Evolutionary conservation across 768 basidiomycete genomes (phyloP).

Genomic region (Paxillus rubicundulus): DNA sequence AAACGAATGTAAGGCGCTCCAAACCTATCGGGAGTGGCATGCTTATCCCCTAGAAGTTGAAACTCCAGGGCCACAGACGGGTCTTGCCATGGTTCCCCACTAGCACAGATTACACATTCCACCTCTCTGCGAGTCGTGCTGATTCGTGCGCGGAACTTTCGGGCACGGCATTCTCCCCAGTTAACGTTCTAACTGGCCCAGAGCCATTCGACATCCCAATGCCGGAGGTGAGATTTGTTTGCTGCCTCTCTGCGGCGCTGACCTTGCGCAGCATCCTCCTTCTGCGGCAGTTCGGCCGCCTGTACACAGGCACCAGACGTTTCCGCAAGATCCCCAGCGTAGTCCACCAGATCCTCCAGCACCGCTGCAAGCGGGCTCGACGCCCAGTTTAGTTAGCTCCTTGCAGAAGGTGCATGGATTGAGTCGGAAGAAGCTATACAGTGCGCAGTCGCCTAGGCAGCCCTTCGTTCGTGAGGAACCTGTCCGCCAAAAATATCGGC

Average conservation of each 20-base stretch:
- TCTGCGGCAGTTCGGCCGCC: slow-evolving; percentile 13
- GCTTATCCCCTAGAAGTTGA: slow-evolving; percentile 17
- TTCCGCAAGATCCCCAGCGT: slow-evolving; percentile 27
- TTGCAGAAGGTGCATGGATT: slow-evolving; percentile 67
- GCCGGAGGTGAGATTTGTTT: slow-evolving; percentile 7
- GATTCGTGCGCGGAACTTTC: slow-evolving; percentile 13
- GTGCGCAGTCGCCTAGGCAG: slow-evolving; percentile 44
- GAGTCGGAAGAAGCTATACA: slow-evolving; percentile 68
- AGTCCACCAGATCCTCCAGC: slow-evolving; percentile 13
- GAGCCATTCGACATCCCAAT: slow-evolving; percentile 8
- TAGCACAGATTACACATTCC: slow-evolving; percentile 38
- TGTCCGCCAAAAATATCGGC: slow-evolving; percentile 35
- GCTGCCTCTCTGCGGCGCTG: slow-evolving; percentile 3
- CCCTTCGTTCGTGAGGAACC: slow-evolving; percentile 58
- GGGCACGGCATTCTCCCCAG: not conserved
- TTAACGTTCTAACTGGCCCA: slow-evolving; percentile 4
- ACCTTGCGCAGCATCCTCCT: slow-evolving; percentile 5
- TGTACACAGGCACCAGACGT: slow-evolving; percentile 29
- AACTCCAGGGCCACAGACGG: slow-evolving; percentile 21
- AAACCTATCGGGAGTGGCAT: not conserved
- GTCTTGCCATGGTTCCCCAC: slow-evolving; percentile 41
- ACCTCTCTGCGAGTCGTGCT: slow-evolving; percentile 41
- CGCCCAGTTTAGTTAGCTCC: slow-evolving; percentile 56
- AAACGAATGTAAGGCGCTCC: slow-evolving; percentile 38
- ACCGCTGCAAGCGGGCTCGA: slow-evolving; percentile 22